Conservation (phyloP, 345 rosid genomes). For the Microthlaspi erraticum region DNA sequence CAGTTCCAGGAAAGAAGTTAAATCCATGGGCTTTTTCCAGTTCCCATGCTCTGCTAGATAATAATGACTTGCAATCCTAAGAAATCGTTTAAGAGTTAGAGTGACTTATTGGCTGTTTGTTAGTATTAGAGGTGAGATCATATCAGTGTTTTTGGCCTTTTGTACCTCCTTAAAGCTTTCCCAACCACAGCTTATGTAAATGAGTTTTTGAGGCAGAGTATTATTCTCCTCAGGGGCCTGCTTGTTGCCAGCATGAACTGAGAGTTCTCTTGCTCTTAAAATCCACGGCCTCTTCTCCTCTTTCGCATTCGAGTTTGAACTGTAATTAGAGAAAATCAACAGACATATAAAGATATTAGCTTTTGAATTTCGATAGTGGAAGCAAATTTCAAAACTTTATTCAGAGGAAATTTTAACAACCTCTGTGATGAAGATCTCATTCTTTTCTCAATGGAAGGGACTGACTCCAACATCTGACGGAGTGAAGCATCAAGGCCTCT, state of each 20-base stretch:
- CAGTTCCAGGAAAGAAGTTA: conserved; percentile 94
- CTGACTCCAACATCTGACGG: conserved; percentile 62
- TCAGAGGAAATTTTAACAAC: conserved; percentile 46
- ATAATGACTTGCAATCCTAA: conserved; percentile 83
- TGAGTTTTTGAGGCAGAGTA: conserved; percentile 75
- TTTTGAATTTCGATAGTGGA: conserved; percentile 8
- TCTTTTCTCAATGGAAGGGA: conserved; percentile 56
- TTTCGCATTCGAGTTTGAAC: conserved; percentile 54
- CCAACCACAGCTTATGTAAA: conserved; percentile 98
- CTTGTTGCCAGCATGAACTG: conserved; percentile 68
- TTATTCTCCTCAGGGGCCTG: conserved; percentile 48
- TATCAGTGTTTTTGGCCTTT: conserved; percentile 11
- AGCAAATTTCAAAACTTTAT: background rate
- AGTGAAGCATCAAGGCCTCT: conserved; percentile 85
- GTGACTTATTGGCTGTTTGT: no score
- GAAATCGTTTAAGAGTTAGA: conserved; percentile 20
- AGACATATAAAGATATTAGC: conserved; percentile 4
- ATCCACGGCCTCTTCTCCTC: conserved; percentile 98
- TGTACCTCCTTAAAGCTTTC: conserved; percentile 93
- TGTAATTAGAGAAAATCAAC: conserved; percentile 39
- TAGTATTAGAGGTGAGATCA: no score
- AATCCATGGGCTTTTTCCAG: conserved; percentile 88
- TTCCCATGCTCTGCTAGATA: conserved; percentile 71
- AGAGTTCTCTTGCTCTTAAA: conserved; percentile 79
- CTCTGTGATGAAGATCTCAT: conserved; percentile 53